phyloP scores from a whole-genome alignment of 768 basidiomycete genomes.

The Asterophora lycoperdoides region DNA sequence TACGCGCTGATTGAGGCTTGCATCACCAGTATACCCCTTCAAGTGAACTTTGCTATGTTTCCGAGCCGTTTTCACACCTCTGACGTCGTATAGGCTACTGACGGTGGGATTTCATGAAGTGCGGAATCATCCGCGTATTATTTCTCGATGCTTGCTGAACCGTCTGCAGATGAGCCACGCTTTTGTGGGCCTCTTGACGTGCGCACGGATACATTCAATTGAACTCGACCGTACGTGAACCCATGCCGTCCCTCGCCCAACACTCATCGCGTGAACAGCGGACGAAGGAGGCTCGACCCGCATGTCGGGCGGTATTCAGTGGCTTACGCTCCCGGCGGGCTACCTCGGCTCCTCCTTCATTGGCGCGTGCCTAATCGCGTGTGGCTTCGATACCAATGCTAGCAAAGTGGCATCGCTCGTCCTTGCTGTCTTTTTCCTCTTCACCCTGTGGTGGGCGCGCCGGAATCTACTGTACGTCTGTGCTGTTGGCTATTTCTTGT shows the following conservation, averaged over 20 bases:
- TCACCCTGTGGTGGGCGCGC: constrained; percentile 88
- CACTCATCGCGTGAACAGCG: constrained; percentile 36
- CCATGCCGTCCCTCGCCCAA: not conserved
- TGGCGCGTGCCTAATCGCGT: constrained; percentile 81
- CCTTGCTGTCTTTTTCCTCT: constrained; percentile 79
- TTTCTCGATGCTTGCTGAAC: too few relatives aligned
- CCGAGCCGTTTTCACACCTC: not conserved
- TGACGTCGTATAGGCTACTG: constrained; percentile 46
- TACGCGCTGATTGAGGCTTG: constrained; percentile 1
- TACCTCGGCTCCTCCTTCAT: constrained; percentile 85
- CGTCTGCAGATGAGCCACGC: constrained; percentile 78
- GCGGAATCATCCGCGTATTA: too few relatives aligned
- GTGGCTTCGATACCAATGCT: constrained; percentile 85
- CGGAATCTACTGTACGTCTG: constrained; percentile 62
- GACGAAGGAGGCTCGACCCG: constrained; percentile 85
- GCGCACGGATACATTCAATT: constrained; percentile 81
- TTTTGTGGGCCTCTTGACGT: constrained; percentile 72
- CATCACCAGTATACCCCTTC: constrained; percentile 77
- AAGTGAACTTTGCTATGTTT: constrained; percentile 51
- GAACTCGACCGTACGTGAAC: constrained; percentile 74
- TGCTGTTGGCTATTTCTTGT: not conserved
- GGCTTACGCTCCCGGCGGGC: constrained; percentile 77
- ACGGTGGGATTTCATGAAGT: constrained; percentile 91
- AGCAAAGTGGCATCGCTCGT: constrained; percentile 80
- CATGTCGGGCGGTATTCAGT: constrained; percentile 83